Evolutionary conservation across 176 grass and related monocot species (phyloP), one percentile per base, ranked within the genome.

Genomic region (Zea luxurians): DNA sequence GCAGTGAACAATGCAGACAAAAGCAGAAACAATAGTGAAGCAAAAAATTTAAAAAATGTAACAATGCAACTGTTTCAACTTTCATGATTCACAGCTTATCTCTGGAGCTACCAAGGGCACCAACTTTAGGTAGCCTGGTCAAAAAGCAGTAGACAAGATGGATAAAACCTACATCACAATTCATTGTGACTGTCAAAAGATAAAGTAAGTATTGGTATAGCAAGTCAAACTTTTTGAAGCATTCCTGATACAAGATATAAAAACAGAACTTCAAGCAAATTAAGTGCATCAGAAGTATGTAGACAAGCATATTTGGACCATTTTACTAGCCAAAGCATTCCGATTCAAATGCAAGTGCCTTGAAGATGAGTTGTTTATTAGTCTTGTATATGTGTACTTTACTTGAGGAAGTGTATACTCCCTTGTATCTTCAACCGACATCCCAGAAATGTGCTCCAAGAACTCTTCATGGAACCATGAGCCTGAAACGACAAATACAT

Each of bases 401-500:
- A 40, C 70, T 87, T 84, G 47, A 73, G 60, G 67, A 87, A 82
- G 57, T 72, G 61, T 68, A 52, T 46, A 85, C 85, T 86, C 68
- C 81, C 74, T 93, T 86, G 77, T 20, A 52, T 80, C 82, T 88
- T 80, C 78, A 48, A 82, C 66, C 66, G 37, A 87, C 83, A 57
- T 68, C 70, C 58, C 50, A 84, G 82, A 81, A 81, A 86, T 82
- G 66, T 87, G 85, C 86, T 86, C 88, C 88, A 71, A 66, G 85
- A 75, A 66, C 54, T 87, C 83, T 70, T 78, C 67, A 37, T 6
- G 42, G 35, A 78, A 78, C 18, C 74, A 78, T 13, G 7, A 80
- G 83, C 91, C 91, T 93, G 91, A 83, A 93, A 90, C 43, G 85
- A 90, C 79, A 90, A 93, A 86, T 83, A 89, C 73, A 78, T 80